Percentiles rank a stretch among this genome's conserved stretches.
These are phyloP conservation scores for Cladosporium sp. DNA, from an alignment of 2,329 filamentous ascomycete genomes.

Conservation along the genomic window DNA sequence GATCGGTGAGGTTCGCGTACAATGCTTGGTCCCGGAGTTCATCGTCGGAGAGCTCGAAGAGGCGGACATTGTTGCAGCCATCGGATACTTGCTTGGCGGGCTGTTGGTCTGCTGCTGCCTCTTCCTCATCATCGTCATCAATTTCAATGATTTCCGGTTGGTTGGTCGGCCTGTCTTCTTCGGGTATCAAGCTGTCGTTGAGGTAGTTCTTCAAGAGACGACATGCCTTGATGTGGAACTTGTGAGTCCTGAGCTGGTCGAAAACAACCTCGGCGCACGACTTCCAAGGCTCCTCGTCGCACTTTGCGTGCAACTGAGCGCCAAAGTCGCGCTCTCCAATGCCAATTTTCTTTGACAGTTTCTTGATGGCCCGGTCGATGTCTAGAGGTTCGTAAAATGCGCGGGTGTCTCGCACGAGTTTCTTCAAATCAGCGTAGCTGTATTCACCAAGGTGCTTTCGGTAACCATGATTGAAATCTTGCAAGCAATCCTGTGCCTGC, in stretches of 20 bases:
- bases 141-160: background rate
- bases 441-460: conserved; percentile 7
- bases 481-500: background rate
- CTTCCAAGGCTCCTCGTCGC: conserved; percentile 10
- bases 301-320: background rate
- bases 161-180: background rate
- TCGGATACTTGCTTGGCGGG: background rate
- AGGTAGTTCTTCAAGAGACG: background rate
- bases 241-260: conserved; percentile 3
- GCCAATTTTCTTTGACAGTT: background rate
- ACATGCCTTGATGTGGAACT: background rate
- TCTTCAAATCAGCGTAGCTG: conserved; percentile 1
- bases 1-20: conserved; percentile 22
- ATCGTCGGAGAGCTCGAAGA: conserved; percentile 19
- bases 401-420: background rate
- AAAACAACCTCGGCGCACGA: conserved; percentile 1
- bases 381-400: conserved; percentile 6
- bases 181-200: background rate
- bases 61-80: background rate
- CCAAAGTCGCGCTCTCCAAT: background rate
- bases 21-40: conserved; percentile 23
- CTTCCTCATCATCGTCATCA: background rate
- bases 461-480: conserved; percentile 2
- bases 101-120: background rate
- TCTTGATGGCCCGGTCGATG: background rate